A percentile compares a stretch with the other conserved stretches of the same genome.
These are phyloP conservation scores for Nakazawaea wickerhamii DNA, from an alignment of 805 yeast species.

Conservation along the genomic window DNA sequence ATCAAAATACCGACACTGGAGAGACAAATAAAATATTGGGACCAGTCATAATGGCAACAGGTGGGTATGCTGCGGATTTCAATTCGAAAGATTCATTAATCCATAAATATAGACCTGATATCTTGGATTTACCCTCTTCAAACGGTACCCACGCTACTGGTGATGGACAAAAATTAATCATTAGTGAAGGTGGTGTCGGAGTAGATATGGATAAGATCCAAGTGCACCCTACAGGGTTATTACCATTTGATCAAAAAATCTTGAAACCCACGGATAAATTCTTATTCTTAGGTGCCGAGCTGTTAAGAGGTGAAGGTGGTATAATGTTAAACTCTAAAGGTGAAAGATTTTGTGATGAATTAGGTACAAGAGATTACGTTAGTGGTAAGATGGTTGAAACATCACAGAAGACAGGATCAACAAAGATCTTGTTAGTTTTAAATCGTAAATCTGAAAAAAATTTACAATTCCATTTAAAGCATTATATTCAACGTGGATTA, in stretches of 20 bases:
- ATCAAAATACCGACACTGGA: slow-evolving; percentile 24
- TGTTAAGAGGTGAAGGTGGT: slow-evolving; percentile 63
- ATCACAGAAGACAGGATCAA: slow-evolving; percentile 16
- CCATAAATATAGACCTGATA: slow-evolving; percentile 53
- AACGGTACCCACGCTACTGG: slow-evolving; percentile 60
- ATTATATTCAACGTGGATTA: slow-evolving; percentile 49
- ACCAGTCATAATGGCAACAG: slow-evolving; percentile 58
- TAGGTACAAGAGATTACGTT: slow-evolving; percentile 56
- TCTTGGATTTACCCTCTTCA: slow-evolving; percentile 50
- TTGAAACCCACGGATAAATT: slow-evolving; percentile 38
- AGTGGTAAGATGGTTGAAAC: slow-evolving; percentile 50
- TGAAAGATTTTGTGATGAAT: slow-evolving; percentile 54
- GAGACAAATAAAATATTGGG: slow-evolving; percentile 31
- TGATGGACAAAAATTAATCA: slow-evolving; percentile 54
- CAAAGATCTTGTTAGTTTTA: slow-evolving; percentile 44
- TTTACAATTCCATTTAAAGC: slow-evolving; percentile 47
- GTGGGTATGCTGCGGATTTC: slow-evolving; percentile 65
- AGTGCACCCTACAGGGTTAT: slow-evolving; percentile 64
- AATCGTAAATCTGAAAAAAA: slow-evolving; percentile 39
- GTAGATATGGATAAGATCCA: slow-evolving; percentile 62
- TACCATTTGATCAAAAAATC: slow-evolving; percentile 39
- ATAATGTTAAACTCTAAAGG: slow-evolving; percentile 47
- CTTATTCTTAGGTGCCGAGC: slow-evolving; percentile 59
- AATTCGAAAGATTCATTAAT: slow-evolving; percentile 40
- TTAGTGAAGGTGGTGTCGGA: slow-evolving; percentile 41